Base-by-base conservation (phyloP, 331 rosid genomes). In the Pyrus hybrid region DNA sequence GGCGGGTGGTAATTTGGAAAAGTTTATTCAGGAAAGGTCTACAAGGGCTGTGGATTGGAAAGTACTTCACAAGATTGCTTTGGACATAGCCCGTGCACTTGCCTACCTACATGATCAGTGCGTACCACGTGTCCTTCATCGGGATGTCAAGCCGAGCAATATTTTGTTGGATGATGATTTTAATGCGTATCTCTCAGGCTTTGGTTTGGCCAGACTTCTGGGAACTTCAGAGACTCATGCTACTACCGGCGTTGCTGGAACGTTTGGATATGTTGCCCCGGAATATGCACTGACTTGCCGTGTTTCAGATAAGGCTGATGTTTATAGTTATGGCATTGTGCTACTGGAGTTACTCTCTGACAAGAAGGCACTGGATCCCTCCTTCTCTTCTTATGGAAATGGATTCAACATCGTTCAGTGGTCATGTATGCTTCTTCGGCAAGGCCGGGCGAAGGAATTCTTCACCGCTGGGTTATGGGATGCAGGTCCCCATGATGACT, bases 211-310 rank as follows among this genome's bases (percentile, higher is more conserved):
- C 17, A 80, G 98, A 74, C 97, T 93, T 45, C 79, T 93, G 33
- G 98, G 98, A 26, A 93, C 97, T 67, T 93, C 98, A 25, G 98
- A 93, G 80, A 93, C 98, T 18, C 98, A 93, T 74, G 98, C 98
- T 6, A 93, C 98, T 17, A 93, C 98, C 0, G 98, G 98, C 35
- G 98, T 93, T 25, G 98, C 98, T 20, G 98, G 98, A 77, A 93
- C 98, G 25, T 93, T 93, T 14, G 98, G 98, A 1, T 93, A 93
- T 43, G 98, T 93, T n/a, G 98, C 98, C 60, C 98, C 98, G 1
- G 98, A 93, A 71, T 93, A 93, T 57, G 97, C 97, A 57, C 89
- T 93, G 98, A 93, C 98, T 1, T 93, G 98, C 30, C 97, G 98
- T 32, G 98, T 93, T 63, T 93, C 97, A 1, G 98, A 93, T 8